Evolutionary conservation across 2,329 filamentous ascomycete species (phyloP).

Genomic region (Davidsoniella australis): DNA sequence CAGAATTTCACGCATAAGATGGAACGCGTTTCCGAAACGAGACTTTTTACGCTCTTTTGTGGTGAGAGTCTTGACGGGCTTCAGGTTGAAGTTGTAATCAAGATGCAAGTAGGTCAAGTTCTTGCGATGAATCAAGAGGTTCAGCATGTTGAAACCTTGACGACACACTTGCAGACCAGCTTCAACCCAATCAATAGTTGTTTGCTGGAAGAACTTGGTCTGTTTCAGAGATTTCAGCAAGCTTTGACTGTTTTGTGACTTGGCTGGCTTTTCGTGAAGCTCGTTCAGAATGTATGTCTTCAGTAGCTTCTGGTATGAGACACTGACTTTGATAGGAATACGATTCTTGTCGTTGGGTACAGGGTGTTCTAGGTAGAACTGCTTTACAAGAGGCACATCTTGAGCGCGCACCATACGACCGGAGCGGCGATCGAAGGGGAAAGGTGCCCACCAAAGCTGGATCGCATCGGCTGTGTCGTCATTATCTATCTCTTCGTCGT

Average conservation of each 20-base stretch:
- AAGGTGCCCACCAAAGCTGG: conserved; percentile 93
- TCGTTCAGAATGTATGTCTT: conserved; percentile 96
- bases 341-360: conserved; percentile 35
- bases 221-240: conserved; percentile 77
- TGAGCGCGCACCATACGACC: conserved; percentile 93
- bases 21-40: conserved; percentile 96
- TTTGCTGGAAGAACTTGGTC: conserved; percentile 99
- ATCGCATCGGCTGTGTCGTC: conserved; percentile 83
- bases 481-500: conserved; percentile 75
- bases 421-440: conserved; percentile 84
- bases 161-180: conserved; percentile 94
- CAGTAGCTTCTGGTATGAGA: conserved; percentile 94
- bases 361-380: conserved; percentile 95
- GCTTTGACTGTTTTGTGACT: conserved; percentile 90
- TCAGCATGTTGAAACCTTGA: conserved; percentile 98
- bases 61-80: conserved; percentile 94
- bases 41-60: conserved; percentile 99
- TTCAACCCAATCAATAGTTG: conserved; percentile 98
- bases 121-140: conserved; percentile 92
- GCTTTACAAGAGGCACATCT: conserved; percentile 91
- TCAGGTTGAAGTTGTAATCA: conserved; percentile 98
- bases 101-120: conserved; percentile 96
- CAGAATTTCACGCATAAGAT: conserved; percentile 94
- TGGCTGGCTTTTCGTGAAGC: conserved; percentile 86
- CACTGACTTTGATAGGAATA: conserved; percentile 89